These are phyloP conservation scores for Diplodia mutila DNA, from an alignment of 2,329 filamentous ascomycete species.

Conservation along the genomic window DNA sequence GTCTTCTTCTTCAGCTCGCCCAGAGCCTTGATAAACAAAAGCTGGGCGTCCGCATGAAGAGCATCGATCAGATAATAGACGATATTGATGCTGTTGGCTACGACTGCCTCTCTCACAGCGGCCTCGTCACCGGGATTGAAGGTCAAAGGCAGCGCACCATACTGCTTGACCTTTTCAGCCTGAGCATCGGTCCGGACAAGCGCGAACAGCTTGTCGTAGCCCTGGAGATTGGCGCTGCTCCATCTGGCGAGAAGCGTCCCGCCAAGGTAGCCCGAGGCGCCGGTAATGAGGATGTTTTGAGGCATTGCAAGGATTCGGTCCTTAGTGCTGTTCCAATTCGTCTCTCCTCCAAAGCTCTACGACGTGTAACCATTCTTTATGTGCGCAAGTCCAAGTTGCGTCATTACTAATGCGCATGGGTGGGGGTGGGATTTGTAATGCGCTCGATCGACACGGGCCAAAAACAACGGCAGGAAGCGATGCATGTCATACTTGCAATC, in stretches of 20 bases:
- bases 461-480: not conserved
- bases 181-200: constrained; percentile 53
- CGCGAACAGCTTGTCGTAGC: constrained; percentile 52
- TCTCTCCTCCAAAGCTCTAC: too few relatives aligned
- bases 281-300: constrained; percentile 55
- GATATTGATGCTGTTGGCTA: constrained; percentile 51
- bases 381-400: not conserved
- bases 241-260: constrained; percentile 53
- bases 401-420: not conserved
- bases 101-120: constrained; percentile 43
- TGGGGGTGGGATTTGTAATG: not conserved
- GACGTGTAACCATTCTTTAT: not conserved
- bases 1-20: constrained; percentile 48
- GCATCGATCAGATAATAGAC: constrained; percentile 56
- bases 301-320: constrained; percentile 30
- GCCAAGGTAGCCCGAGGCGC: constrained; percentile 58
- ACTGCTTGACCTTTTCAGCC: constrained; percentile 49
- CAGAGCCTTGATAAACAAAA: constrained; percentile 52
- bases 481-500: not conserved
- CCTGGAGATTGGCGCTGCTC: constrained; percentile 43
- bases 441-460: not conserved
- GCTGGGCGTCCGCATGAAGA: constrained; percentile 37
- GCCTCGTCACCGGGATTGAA: constrained; percentile 46
- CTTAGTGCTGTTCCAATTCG: not conserved
- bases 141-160: constrained; percentile 48